Percentiles rank a stretch among this genome's conserved stretches.
Conservation (phyloP, 1,284 basidiomycete species). For the Rhodotorula sp. region DNA sequence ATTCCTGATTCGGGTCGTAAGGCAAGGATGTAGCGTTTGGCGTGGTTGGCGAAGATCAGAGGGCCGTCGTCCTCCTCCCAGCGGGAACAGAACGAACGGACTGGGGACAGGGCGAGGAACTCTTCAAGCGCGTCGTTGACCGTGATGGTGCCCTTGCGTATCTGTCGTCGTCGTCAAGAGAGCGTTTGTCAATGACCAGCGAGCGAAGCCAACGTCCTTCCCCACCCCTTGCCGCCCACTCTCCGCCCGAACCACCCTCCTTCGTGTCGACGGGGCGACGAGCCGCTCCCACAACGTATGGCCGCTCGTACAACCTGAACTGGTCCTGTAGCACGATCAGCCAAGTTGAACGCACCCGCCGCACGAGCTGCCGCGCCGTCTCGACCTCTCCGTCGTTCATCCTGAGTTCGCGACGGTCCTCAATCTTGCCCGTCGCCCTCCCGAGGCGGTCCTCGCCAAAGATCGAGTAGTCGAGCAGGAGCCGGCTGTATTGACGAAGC, state of each 20-base stretch:
- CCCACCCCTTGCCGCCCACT: not conserved
- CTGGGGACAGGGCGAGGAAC: slow-evolving; percentile 23
- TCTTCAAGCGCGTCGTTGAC: slow-evolving; percentile 23
- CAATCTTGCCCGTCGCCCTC: slow-evolving; percentile 37
- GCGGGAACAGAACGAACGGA: slow-evolving; percentile 15
- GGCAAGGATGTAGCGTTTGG: slow-evolving; percentile 77
- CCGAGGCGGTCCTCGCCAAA: slow-evolving; percentile 24
- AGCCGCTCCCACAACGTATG: too few relatives aligned
- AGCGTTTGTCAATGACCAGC: not conserved
- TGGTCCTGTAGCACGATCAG: not conserved
- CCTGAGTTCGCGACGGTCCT: slow-evolving; percentile 10
- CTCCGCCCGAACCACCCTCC: slow-evolving; percentile 1
- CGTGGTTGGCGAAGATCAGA: slow-evolving; percentile 59
- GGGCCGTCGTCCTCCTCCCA: slow-evolving; percentile 21
- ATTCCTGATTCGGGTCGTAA: slow-evolving; percentile 76
- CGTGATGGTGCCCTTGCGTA: slow-evolving; percentile 26
- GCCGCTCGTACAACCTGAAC: not conserved
- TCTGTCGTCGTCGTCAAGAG: slow-evolving; percentile 11
- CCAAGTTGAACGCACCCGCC: slow-evolving; percentile 4
- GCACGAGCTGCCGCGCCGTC: slow-evolving; percentile 9
- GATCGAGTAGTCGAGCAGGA: slow-evolving; percentile 31
- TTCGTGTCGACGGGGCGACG: not conserved
- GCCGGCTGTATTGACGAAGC: slow-evolving; percentile 4
- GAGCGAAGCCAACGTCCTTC: not conserved
- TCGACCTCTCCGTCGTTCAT: slow-evolving; percentile 19